phyloP scores from a whole-genome alignment of 257 asterid species.

The Penstemon eatonii region DNA sequence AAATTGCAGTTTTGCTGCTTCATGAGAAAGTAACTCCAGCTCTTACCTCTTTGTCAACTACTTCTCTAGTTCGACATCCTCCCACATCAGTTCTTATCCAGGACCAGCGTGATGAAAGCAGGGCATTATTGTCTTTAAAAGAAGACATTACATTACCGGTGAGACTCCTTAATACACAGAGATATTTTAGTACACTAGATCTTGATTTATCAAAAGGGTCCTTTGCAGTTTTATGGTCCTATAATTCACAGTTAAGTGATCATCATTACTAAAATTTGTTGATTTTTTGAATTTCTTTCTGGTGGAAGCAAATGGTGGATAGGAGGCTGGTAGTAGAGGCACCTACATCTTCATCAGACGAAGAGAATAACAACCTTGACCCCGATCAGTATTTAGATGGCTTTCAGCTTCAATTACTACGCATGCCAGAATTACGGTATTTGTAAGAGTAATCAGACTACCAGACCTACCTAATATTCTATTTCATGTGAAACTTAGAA shows the following conservation, averaged over 20 bases:
- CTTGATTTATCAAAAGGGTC: conserved; percentile 5
- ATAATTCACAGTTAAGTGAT: conserved; percentile 9
- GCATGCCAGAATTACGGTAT: conserved; percentile 63
- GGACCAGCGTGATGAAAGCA: conserved; percentile 54
- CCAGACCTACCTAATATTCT: conserved; percentile 24
- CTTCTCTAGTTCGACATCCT: conserved; percentile 51
- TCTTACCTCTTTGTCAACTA: conserved; percentile 41
- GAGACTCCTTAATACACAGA: conserved; percentile 13
- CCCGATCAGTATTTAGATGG: conserved; percentile 39
- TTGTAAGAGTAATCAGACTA: conserved; percentile 67
- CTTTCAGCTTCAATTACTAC: conserved; percentile 46
- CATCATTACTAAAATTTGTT: conserved; percentile 16
- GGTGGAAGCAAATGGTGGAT: conserved; percentile 55
- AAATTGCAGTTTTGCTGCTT: conserved; percentile 55
- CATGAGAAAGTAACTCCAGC: conserved; percentile 64
- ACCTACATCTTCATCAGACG: conserved; percentile 38
- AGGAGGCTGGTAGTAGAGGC: conserved; percentile 33
- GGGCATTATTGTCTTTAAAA: conserved; percentile 39
- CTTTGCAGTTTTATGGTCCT: neutral
- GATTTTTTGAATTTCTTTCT: conserved; percentile 26
- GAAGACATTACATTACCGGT: conserved; percentile 55
- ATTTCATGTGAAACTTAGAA: neutral
- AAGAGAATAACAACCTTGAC: conserved; percentile 36
- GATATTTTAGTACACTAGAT: conserved; percentile 10
- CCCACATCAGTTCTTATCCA: conserved; percentile 52